phyloP scores from a whole-genome alignment of 352 stramenopile genomes.

The Globisporangium spinosum region DNA sequence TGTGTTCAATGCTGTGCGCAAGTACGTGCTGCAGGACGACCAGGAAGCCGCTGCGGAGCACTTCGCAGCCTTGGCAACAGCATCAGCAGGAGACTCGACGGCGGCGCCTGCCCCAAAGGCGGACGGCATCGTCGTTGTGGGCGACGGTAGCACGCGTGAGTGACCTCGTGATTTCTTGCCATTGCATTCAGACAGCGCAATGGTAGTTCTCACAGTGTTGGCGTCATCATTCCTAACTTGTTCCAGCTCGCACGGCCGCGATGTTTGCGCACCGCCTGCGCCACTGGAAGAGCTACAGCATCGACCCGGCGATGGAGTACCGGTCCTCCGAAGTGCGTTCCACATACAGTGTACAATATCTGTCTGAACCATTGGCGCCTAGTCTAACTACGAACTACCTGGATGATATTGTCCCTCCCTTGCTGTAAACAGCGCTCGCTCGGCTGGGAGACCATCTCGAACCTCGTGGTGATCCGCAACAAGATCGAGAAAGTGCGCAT shows the following conservation, averaged over 20 bases:
- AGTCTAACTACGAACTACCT: background rate
- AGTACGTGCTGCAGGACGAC: constrained; percentile 45
- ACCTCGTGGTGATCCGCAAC: constrained; percentile 74
- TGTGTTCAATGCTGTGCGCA: constrained; percentile 75
- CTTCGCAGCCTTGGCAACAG: background rate
- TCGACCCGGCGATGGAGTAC: constrained; percentile 76
- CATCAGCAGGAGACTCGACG: background rate
- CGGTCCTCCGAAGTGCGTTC: constrained; percentile 33
- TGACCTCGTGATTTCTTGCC: background rate
- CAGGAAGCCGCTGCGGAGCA: constrained; percentile 3
- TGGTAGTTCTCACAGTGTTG: background rate
- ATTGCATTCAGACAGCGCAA: background rate
- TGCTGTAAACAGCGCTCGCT: constrained; percentile 30
- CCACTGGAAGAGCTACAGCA: constrained; percentile 73
- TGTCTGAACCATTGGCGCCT: background rate
- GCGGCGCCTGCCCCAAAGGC: constrained; percentile 17
- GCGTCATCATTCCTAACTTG: constrained; percentile 10
- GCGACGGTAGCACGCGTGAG: constrained; percentile 76
- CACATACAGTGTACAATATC: too few relatives aligned
- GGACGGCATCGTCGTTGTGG: constrained; percentile 77
- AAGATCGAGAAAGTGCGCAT: constrained; percentile 85
- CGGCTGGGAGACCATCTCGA: constrained; percentile 48
- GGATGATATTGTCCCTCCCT: background rate
- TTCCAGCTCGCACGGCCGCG: constrained; percentile 60
- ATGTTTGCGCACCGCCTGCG: constrained; percentile 73